Percentiles rank a stretch among this genome's conserved stretches.
Conservation (phyloP, 192 early-diverging fungal species). For the Coemansia guatemalensis region DNA sequence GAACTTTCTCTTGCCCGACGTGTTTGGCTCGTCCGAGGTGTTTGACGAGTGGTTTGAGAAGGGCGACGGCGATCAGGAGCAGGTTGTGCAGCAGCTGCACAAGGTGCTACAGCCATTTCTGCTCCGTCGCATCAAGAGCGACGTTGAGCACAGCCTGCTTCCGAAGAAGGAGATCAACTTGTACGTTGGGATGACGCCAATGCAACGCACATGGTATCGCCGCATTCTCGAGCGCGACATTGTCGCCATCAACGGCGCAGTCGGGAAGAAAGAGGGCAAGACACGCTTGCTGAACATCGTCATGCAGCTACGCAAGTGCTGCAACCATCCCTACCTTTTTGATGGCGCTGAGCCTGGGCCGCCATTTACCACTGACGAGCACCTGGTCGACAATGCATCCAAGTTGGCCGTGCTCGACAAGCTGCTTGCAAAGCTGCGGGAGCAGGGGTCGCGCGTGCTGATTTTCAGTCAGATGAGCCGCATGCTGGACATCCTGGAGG, state of each 20-base stretch:
- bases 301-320: conserved; percentile 91
- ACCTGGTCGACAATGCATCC: conserved; percentile 89
- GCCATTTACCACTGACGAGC: conserved; percentile 95
- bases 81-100: conserved; percentile 72
- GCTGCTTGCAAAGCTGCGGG: conserved; percentile 74
- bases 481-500: conserved; percentile 96
- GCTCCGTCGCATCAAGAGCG: conserved; percentile 86
- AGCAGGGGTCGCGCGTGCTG: conserved; percentile 90
- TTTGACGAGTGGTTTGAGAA: conserved; percentile 93
- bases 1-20: conserved; percentile 96
- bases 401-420: conserved; percentile 95
- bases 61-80: conserved; percentile 56
- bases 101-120: conserved; percentile 68
- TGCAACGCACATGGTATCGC: conserved; percentile 97
- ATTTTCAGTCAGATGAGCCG: conserved; percentile 99
- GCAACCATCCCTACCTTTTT: conserved; percentile 91
- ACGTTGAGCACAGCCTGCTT: conserved; percentile 93
- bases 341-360: conserved; percentile 94
- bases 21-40: conserved; percentile 90
- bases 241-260: conserved; percentile 88
- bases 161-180: conserved; percentile 94
- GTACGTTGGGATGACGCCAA: conserved; percentile 88
- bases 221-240: conserved; percentile 96
- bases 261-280: conserved; percentile 79
- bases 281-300: conserved; percentile 94